These are phyloP conservation scores for Carex arenaria DNA, from an alignment of 202 grass and related monocot species.

Conservation along the genomic window DNA sequence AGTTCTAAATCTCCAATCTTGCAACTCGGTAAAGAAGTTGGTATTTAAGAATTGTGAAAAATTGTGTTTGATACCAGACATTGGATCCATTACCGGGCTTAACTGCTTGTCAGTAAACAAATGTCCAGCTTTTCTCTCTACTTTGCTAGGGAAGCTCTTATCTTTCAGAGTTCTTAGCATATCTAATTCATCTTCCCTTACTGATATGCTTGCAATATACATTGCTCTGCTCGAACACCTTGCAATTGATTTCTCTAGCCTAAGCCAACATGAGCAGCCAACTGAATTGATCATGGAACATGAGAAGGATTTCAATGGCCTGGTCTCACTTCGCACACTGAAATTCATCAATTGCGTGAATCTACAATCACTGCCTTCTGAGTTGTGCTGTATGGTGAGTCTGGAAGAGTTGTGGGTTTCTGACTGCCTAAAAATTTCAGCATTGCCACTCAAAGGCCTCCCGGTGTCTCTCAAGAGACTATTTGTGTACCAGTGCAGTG, in stretches of 20 bases:
- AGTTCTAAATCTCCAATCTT: constrained; percentile 29
- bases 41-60: constrained; percentile 23
- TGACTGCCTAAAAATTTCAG: constrained; percentile 28
- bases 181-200: constrained; percentile 21
- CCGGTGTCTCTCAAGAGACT: constrained; percentile 27
- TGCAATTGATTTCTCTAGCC: background rate
- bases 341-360: constrained; percentile 27
- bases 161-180: constrained; percentile 22
- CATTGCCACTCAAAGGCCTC: constrained; percentile 29
- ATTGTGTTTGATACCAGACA: constrained; percentile 25
- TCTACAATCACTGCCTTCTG: constrained; percentile 31
- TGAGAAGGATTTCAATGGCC: constrained; percentile 22
- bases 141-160: background rate
- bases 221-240: constrained; percentile 20
- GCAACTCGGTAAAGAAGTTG: constrained; percentile 28
- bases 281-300: background rate
- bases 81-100: constrained; percentile 10
- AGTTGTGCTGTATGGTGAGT: constrained; percentile 23
- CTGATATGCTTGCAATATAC: background rate
- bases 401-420: constrained; percentile 28
- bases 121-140: constrained; percentile 27
- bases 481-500: constrained; percentile 26
- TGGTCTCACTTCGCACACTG: constrained; percentile 17
- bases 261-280: background rate
- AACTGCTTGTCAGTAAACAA: background rate